phyloP scores from a whole-genome alignment of 2,329 filamentous ascomycete genomes.

The Trichothecium sympodiale region DNA sequence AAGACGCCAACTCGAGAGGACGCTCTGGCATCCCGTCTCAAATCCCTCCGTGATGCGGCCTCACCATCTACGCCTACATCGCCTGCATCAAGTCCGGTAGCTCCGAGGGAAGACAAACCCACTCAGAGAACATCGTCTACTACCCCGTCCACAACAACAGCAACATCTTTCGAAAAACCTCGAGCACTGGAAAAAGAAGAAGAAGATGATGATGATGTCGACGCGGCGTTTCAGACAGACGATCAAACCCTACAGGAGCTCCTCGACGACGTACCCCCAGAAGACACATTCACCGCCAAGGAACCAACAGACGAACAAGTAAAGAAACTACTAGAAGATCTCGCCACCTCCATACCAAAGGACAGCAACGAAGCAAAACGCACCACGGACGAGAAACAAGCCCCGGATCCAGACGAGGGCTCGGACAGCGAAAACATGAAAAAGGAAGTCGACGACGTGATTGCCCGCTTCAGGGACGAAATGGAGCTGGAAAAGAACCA shows the following conservation, averaged over 20 bases:
- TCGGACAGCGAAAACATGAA: slow-evolving; percentile 41
- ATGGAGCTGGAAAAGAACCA: slow-evolving; percentile 21
- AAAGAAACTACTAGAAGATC: slow-evolving; percentile 23
- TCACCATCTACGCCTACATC: slow-evolving; percentile 9
- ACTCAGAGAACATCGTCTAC: too few species aligned
- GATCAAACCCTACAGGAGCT: slow-evolving; percentile 43
- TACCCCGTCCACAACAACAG: too few species aligned
- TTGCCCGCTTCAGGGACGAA: slow-evolving; percentile 36
- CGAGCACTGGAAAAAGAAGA: neutral
- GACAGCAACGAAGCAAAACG: slow-evolving; percentile 6
- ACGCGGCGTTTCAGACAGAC: slow-evolving; percentile 32
- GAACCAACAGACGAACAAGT: slow-evolving; percentile 21
- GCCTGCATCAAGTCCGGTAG: neutral
- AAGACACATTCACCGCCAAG: slow-evolving; percentile 14
- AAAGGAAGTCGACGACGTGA: slow-evolving; percentile 29
- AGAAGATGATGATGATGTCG: slow-evolving; percentile 22
- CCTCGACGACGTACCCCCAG: slow-evolving; percentile 28
- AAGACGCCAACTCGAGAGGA: slow-evolving; percentile 37
- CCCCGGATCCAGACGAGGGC: slow-evolving; percentile 22
- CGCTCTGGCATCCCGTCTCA: slow-evolving; percentile 38
- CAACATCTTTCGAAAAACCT: too few species aligned
- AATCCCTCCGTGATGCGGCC: slow-evolving; percentile 33
- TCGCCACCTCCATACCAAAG: slow-evolving; percentile 21
- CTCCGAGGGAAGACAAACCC: neutral
- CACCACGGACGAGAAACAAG: slow-evolving; percentile 3